Conservation (phyloP, 768 basidiomycete species). For the Tylopilus subfusipes region DNA sequence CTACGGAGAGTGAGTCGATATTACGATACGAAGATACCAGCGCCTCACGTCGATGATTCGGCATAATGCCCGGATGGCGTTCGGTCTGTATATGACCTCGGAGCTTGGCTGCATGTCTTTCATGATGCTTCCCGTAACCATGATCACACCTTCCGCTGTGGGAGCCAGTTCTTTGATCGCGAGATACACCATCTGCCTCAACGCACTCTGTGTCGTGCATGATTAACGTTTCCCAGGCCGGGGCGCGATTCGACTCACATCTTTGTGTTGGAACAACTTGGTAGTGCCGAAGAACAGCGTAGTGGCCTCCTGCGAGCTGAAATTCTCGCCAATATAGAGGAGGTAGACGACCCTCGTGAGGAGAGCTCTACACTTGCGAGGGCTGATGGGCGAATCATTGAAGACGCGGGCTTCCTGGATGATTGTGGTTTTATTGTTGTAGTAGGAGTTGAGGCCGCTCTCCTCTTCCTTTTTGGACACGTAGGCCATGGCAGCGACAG, state of each 20-base stretch:
- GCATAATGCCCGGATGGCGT: conserved; percentile 94
- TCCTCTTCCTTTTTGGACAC: conserved; percentile 97
- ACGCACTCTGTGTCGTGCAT: conserved; percentile 61
- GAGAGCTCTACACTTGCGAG: conserved; percentile 92
- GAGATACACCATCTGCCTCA: conserved; percentile 97
- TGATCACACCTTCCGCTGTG: conserved; percentile 98
- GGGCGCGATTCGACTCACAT: conserved; percentile 56
- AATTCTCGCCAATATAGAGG: conserved; percentile 93
- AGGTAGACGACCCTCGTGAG: conserved; percentile 96
- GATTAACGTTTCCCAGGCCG: conserved; percentile 1
- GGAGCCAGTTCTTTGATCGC: conserved; percentile 96
- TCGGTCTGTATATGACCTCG: conserved; percentile 97
- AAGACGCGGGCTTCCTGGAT: conserved; percentile 98
- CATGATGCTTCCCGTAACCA: conserved; percentile 99
- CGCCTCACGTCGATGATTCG: conserved; percentile 90
- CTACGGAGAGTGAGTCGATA: conserved; percentile 38
- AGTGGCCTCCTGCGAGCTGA: conserved; percentile 94
- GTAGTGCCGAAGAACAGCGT: conserved; percentile 98
- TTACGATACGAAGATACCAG: conserved; percentile 35
- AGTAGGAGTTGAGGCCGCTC: conserved; percentile 84
- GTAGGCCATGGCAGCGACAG: conserved; percentile 63
- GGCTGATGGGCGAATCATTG: conserved; percentile 99
- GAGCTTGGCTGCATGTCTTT: conserved; percentile 99
- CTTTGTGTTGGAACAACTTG: conserved; percentile 98
- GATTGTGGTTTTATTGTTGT: conserved; percentile 97